Conservation (phyloP, 1,284 basidiomycete species). For the Marasmius fiardii region DNA sequence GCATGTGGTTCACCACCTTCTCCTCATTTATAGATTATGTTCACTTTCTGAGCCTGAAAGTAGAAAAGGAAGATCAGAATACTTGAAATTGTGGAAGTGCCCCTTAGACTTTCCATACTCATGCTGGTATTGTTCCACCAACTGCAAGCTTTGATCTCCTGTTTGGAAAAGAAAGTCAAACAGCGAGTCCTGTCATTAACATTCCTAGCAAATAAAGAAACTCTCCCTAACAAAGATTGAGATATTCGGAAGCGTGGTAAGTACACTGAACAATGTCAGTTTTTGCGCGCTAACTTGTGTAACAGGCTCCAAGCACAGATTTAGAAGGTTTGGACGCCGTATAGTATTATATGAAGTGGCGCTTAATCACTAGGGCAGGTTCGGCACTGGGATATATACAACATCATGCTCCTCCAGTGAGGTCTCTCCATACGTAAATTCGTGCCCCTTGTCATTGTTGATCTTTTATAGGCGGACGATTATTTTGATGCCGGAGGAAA, state of each 20-base stretch:
- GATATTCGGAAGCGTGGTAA: slow-evolving; percentile 51
- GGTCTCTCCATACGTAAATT: neutral
- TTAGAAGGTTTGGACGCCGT: slow-evolving; percentile 36
- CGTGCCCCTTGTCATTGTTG: neutral
- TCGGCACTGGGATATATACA: slow-evolving; percentile 61
- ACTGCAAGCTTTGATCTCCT: no score
- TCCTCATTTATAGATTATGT: no score
- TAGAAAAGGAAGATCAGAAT: no score
- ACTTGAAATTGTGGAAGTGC: no score
- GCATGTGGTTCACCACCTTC: no score
- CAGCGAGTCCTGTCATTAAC: no score
- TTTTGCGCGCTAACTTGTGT: slow-evolving; percentile 7
- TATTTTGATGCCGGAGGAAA: slow-evolving; percentile 41
- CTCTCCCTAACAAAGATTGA: no score
- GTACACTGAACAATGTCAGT: slow-evolving; percentile 14
- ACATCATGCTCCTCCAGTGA: slow-evolving; percentile 59
- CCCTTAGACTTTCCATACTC: no score
- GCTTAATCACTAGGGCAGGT: slow-evolving; percentile 31
- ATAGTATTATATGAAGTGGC: neutral
- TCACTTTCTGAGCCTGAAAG: no score
- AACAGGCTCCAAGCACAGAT: slow-evolving; percentile 50
- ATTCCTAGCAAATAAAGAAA: no score
- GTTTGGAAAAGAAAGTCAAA: no score
- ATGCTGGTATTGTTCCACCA: no score
- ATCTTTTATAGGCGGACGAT: slow-evolving; percentile 59